A percentile compares a stretch with the other conserved stretches of the same genome.
Conservation (phyloP, 2,329 filamentous ascomycete species). For the Pseudocercospora macadamiae region DNA sequence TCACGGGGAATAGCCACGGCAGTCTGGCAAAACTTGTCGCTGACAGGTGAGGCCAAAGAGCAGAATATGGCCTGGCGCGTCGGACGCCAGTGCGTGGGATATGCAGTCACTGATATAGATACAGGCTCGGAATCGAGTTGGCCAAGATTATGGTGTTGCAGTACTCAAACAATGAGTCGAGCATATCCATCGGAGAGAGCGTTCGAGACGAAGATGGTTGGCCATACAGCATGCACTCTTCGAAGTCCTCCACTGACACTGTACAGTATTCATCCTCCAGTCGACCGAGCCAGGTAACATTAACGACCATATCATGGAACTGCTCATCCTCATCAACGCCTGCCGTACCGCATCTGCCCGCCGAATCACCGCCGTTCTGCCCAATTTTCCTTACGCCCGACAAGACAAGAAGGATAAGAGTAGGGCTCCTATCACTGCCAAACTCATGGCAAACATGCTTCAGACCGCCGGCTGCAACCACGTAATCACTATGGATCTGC, state of each 20-base stretch:
- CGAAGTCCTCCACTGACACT: conserved; percentile 8
- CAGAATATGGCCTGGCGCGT: conserved; percentile 12
- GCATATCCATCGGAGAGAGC: conserved; percentile 92
- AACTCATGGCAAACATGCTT: conserved; percentile 96
- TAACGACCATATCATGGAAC: conserved; percentile 97
- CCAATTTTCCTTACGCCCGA: conserved; percentile 93
- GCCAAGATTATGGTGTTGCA: conserved; percentile 80
- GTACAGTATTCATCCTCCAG: conserved; percentile 84
- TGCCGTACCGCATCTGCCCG: conserved; percentile 84
- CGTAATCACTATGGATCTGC: conserved; percentile 94
- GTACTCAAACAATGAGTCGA: conserved; percentile 85
- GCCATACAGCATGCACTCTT: conserved; percentile 4
- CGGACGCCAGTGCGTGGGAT: not conserved
- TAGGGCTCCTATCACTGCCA: conserved; percentile 92
- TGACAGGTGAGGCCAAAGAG: conserved; percentile 58
- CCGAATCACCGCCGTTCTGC: conserved; percentile 91
- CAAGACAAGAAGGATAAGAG: conserved; percentile 98
- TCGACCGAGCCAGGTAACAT: conserved; percentile 94
- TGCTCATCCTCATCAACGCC: conserved; percentile 97
- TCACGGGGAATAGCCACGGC: conserved; percentile 76
- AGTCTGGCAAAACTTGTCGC: conserved; percentile 71
- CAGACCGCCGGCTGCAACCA: conserved; percentile 92
- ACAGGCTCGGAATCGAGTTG: conserved; percentile 73
- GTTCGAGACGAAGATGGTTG: conserved; percentile 92
- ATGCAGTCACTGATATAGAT: conserved; percentile 15